Base-by-base conservation (phyloP, 768 basidiomycete genomes). In the Boletus rufocinnamomeus region DNA sequence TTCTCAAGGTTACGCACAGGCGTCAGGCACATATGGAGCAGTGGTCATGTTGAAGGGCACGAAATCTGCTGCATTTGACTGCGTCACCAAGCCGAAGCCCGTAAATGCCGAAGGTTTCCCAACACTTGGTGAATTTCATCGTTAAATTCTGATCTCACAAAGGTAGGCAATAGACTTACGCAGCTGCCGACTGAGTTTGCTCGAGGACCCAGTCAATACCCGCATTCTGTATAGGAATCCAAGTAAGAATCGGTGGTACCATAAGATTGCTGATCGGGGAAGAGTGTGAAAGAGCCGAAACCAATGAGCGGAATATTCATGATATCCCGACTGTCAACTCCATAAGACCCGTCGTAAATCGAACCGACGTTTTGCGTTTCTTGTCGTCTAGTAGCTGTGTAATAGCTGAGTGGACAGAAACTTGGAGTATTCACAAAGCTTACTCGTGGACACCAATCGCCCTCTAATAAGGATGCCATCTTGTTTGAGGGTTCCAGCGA, bases 241-340 rank as follows among this genome's bases (percentile, higher is more conserved):
- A 83, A 69, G 58, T 74, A 77, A 17, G 82, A 79, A 66, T 86
- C 83, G 28, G 69, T 64, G 25, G 77, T 57, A 32, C 73, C 80
- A 62, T 87, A 88, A 38, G 71, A 67, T 59, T 82, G 78, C 68
- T 89, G 88, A 65, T 89, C 86, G 21, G 88, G 87, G 79, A 88
- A 88, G 27, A 87, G 62, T 56, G 82, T 84, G 78, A 86, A 86
- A 19, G 83, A 76, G 34, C 78, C 73, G 62, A 86, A 87, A 7
- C 79, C 81, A 59, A 89, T 82, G 13, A 80, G 41, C 0, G 83
- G 82, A 56, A 85, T 84, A 52, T 71, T 82, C 54, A 78, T 59
- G 51, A 89, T 84, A 59, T 88, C 87, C 63, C 85, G 82, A 55
- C 80, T 83, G 67, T 89, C 87, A 21, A 88, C 84, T 35, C 86